Evolutionary conservation across 2,329 filamentous ascomycete genomes (phyloP).

Genomic region (Nemania serpens): DNA sequence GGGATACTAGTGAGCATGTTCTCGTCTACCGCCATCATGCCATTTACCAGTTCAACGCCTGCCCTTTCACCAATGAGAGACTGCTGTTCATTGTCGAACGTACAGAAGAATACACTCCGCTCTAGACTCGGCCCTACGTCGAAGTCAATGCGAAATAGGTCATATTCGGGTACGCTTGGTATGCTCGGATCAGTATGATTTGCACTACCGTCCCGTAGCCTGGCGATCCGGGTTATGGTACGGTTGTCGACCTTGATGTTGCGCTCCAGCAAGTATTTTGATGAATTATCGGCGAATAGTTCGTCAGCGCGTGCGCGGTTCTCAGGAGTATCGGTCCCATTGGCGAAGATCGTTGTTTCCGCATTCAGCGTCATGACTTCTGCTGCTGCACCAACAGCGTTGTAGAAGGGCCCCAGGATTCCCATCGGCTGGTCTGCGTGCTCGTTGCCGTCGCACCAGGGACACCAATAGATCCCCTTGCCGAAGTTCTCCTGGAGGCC

Average conservation of each 20-base stretch:
- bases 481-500: conserved; percentile 61
- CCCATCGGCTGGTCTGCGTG: conserved; percentile 63
- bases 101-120: conserved; percentile 57
- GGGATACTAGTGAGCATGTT: conserved; percentile 53
- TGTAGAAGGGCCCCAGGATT: conserved; percentile 52
- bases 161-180: conserved; percentile 52
- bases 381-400: conserved; percentile 50
- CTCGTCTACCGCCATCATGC: conserved; percentile 49
- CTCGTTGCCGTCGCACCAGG: conserved; percentile 67
- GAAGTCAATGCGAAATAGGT: conserved; percentile 61
- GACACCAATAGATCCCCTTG: conserved; percentile 65
- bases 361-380: conserved; percentile 59
- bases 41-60: conserved; percentile 51
- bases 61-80: conserved; percentile 52
- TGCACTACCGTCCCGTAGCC: conserved; percentile 48
- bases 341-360: conserved; percentile 61
- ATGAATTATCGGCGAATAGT: conserved; percentile 49
- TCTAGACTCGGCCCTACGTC: conserved; percentile 45
- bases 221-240: conserved; percentile 53
- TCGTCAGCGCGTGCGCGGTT: conserved; percentile 45
- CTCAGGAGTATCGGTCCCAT: conserved; percentile 59
- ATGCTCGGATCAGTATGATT: conserved; percentile 45
- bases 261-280: conserved; percentile 53
- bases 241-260: conserved; percentile 61
- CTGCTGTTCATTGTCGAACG: conserved; percentile 52